phyloP scores from a whole-genome alignment of 768 basidiomycete species.

The Tricholoma bakamatsutake region DNA sequence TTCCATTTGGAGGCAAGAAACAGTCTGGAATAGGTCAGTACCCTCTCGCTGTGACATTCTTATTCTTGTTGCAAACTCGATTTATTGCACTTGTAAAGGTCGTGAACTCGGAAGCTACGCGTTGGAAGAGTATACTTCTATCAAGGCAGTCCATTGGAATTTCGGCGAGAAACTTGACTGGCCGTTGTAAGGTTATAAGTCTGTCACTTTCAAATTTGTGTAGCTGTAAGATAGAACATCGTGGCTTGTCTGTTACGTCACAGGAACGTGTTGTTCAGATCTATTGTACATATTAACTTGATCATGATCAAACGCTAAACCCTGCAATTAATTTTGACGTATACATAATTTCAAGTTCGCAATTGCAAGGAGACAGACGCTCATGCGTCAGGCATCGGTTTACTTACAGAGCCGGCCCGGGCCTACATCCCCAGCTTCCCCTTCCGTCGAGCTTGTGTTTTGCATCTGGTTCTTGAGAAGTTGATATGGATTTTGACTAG shows the following conservation, averaged over 20 bases:
- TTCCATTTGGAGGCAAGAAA: conserved; percentile 96
- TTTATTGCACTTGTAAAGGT: conserved; percentile 37
- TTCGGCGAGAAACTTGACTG: conserved; percentile 76
- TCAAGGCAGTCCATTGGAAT: conserved; percentile 85
- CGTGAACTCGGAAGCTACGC: conserved; percentile 86
- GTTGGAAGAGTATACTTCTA: conserved; percentile 76
- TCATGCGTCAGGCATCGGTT: too few relatives aligned
- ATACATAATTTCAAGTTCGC: neutral
- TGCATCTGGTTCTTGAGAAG: too few relatives aligned
- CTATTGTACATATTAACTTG: neutral
- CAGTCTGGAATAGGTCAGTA: conserved; percentile 77
- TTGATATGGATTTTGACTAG: too few relatives aligned
- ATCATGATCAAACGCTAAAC: neutral
- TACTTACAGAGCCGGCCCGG: too few relatives aligned
- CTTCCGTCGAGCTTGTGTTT: too few relatives aligned
- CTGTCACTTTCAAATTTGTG: neutral
- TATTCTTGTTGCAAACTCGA: neutral
- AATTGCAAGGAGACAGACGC: too few relatives aligned
- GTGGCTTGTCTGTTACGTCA: neutral
- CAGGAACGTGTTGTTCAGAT: neutral
- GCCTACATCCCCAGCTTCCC: too few relatives aligned
- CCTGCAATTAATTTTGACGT: neutral
- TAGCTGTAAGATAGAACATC: neutral
- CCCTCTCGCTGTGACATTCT: conserved; percentile 2
- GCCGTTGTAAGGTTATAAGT: conserved; percentile 47